phyloP scores from a whole-genome alignment of 2,329 filamentous ascomycete species.

The Plenodomus lindquistii region DNA sequence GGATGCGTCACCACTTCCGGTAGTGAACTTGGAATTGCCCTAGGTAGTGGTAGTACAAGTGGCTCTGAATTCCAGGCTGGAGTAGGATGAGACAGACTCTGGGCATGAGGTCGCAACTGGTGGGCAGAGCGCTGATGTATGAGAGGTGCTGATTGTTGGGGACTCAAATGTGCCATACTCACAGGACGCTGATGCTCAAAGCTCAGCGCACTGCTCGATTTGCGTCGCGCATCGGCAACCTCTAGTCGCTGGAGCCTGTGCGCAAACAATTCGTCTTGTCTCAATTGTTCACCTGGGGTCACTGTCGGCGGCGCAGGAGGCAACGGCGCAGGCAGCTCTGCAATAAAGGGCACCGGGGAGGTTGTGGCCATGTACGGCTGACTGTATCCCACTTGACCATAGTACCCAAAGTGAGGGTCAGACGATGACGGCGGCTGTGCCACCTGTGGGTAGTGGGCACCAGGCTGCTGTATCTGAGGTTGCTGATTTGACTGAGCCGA shows the following conservation, averaged over 20 bases:
- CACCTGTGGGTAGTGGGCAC: slow-evolving; percentile 15
- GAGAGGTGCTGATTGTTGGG: slow-evolving; percentile 11
- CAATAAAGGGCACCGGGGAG: slow-evolving; percentile 16
- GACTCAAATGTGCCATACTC: slow-evolving; percentile 13
- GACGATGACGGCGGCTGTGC: slow-evolving; percentile 3
- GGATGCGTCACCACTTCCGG: slow-evolving; percentile 15
- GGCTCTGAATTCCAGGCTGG: slow-evolving; percentile 21
- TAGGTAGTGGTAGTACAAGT: slow-evolving; percentile 7
- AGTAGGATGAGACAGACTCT: slow-evolving; percentile 15
- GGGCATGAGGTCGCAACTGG: slow-evolving; percentile 6
- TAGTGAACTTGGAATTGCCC: slow-evolving; percentile 11
- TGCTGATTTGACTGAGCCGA: slow-evolving; percentile 13
- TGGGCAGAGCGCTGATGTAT: slow-evolving; percentile 17
- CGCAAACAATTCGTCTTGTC: slow-evolving; percentile 36
- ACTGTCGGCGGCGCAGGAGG: slow-evolving; percentile 31
- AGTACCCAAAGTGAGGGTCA: slow-evolving; percentile 4
- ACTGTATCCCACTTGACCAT: slow-evolving; percentile 11
- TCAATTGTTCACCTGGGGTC: slow-evolving; percentile 33
- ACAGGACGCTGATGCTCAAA: slow-evolving; percentile 12
- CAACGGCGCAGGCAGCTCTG: slow-evolving; percentile 34
- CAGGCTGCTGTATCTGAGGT: slow-evolving; percentile 4
- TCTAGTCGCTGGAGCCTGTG: slow-evolving; percentile 34
- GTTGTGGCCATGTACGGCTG: slow-evolving; percentile 26
- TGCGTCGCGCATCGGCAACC: slow-evolving; percentile 23
- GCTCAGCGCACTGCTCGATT: slow-evolving; percentile 25